Conservation (phyloP, 306 rosid genomes). For the Clitoria ternatea region DNA sequence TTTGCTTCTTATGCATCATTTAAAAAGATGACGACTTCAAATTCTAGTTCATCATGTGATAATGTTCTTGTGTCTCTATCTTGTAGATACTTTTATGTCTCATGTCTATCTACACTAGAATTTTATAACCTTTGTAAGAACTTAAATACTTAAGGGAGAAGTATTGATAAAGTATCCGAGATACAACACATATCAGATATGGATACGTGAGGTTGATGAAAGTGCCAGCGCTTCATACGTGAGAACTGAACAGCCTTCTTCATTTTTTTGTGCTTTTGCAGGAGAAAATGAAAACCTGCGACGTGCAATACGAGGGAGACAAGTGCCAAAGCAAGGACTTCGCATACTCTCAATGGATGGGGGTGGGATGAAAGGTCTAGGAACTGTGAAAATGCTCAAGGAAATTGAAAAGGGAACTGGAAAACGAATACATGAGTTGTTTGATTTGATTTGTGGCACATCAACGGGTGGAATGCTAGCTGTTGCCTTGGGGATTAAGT, state of each 20-base stretch:
- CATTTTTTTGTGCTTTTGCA: constrained; percentile 32
- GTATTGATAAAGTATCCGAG: no score
- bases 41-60: no score
- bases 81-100: no score
- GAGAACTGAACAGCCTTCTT: constrained; percentile 9
- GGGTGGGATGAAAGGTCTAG: constrained; percentile 98
- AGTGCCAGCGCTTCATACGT: no score
- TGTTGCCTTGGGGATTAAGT: constrained; percentile 87
- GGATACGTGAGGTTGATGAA: no score
- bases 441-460: constrained; percentile 96
- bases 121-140: no score
- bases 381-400: constrained; percentile 86
- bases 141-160: no score
- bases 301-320: constrained; percentile 86
- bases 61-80: no score
- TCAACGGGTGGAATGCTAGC: constrained; percentile 99
- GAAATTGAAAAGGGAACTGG: constrained; percentile 96
- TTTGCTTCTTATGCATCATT: no score
- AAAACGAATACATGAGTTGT: constrained; percentile 83
- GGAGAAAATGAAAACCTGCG: constrained; percentile 93
- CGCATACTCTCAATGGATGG: constrained; percentile 98
- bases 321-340: constrained; percentile 83
- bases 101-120: no score
- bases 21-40: no score
- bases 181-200: no score